These are phyloP conservation scores for Pelargonium citronellum DNA, from an alignment of 441 rosid genomes.

Conservation along the genomic window DNA sequence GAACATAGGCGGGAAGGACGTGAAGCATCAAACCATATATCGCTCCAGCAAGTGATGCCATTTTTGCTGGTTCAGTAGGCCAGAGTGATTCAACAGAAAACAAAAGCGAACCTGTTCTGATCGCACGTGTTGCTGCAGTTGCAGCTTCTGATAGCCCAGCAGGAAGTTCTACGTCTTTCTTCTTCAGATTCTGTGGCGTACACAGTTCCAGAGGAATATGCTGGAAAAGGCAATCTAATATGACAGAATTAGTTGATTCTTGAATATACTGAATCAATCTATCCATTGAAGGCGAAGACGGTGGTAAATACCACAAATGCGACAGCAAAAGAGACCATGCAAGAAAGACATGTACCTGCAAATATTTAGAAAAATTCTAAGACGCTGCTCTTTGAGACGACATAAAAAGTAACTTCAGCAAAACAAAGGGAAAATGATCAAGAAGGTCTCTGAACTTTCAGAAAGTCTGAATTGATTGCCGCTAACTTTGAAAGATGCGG, in stretches of 20 bases:
- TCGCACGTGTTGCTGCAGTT: constrained; percentile 60
- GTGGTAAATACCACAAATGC: constrained; percentile 60
- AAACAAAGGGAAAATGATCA: neutral
- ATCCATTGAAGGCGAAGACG: constrained; percentile 58
- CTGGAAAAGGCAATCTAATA: constrained; percentile 86
- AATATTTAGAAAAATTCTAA: constrained; percentile 11
- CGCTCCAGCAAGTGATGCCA: constrained; percentile 84
- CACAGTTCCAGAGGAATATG: constrained; percentile 70
- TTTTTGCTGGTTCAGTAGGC: constrained; percentile 56
- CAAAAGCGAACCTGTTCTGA: constrained; percentile 55
- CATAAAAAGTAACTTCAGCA: neutral
- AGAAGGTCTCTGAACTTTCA: no score
- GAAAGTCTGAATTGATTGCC: no score
- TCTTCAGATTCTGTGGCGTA: constrained; percentile 50
- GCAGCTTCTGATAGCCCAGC: constrained; percentile 56
- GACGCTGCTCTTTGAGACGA: neutral
- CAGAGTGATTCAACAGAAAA: constrained; percentile 71
- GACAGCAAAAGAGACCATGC: constrained; percentile 87
- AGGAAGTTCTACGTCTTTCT: constrained; percentile 66
- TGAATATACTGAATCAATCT: constrained; percentile 75
- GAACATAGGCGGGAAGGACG: constrained; percentile 89
- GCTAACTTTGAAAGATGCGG: no score
- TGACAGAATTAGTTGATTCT: constrained; percentile 51
- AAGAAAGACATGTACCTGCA: constrained; percentile 72
- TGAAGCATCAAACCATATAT: constrained; percentile 77